These are phyloP conservation scores for Apiotrichum domesticum DNA, from an alignment of 1,284 basidiomycete genomes.

Conservation along the genomic window DNA sequence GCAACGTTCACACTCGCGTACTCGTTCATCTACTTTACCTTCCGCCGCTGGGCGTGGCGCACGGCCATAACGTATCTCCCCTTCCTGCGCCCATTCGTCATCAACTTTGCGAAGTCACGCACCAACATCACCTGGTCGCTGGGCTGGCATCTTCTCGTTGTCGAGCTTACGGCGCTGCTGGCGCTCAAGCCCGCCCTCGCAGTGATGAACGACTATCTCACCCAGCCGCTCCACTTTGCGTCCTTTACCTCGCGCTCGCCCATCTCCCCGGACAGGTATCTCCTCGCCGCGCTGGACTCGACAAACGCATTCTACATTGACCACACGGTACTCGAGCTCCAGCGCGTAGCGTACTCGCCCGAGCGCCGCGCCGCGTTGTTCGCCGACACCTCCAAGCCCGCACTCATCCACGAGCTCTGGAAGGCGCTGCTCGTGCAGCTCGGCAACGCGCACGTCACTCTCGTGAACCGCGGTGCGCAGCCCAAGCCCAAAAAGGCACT, in stretches of 20 bases:
- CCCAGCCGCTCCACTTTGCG: conserved; percentile 37
- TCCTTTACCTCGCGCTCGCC: conserved; percentile 32
- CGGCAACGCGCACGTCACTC: conserved; percentile 21
- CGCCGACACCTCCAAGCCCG: conserved; percentile 27
- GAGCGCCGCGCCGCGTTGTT: conserved; percentile 32
- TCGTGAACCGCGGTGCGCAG: conserved; percentile 17
- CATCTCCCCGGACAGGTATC: conserved; percentile 30
- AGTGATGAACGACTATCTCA: conserved; percentile 33
- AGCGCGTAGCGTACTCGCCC: conserved; percentile 27
- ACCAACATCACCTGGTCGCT: conserved; percentile 25
- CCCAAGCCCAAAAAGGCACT: conserved; percentile 1
- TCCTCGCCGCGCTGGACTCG: conserved; percentile 32
- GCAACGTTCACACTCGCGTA: conserved; percentile 7
- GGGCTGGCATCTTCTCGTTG: conserved; percentile 22
- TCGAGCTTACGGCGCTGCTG: conserved; percentile 23
- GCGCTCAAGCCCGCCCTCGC: conserved; percentile 25
- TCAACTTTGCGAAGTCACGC: conserved; percentile 35
- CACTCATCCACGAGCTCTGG: conserved; percentile 28
- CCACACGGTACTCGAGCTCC: conserved; percentile 43
- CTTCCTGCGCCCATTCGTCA: conserved; percentile 30
- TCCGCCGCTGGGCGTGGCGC: conserved; percentile 16
- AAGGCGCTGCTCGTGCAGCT: conserved; percentile 33
- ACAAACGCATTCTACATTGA: conserved; percentile 32
- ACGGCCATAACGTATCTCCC: conserved; percentile 14
- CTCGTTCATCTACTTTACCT: conserved; percentile 15